Base-by-base conservation (phyloP, 495 filamentous ascomycete species). In the Penicillium roqueforti region DNA sequence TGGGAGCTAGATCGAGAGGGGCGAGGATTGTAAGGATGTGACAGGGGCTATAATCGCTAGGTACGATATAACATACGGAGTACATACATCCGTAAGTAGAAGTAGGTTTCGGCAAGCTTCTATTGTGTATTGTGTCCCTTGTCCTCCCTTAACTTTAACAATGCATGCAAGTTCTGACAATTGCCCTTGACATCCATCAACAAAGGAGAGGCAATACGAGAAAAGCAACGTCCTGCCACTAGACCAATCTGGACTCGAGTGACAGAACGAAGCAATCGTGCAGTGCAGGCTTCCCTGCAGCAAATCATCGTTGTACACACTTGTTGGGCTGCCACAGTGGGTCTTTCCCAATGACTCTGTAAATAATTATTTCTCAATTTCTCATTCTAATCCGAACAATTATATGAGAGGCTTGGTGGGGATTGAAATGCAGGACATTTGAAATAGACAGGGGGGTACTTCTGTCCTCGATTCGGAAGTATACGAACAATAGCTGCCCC, bases 291-390 rank as follows among this genome's bases (percentile, higher is more conserved):
- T 58, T 58, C 46, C 50, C 57, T 55, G 55, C 60, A 56, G 62
- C 70, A 71, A 71, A 73, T 73, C 68, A 71, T 60, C 58, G 55
- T 61, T 64, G 62, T 69, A 73, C 68, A 71, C 68, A 70, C 63
- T 53, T 61, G 60, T 61, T 45, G 54, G 60, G 63, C 57, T 63
- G 48, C 41, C 45, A 41, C 32, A 55, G 57, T 66, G 60, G 62
- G 62, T 53, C 53, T 29, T 47, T 56, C 47, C 51, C 53, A 61
- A 57, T 59, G 51, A 62, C 46, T 16, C 3, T 61, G 56, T 62
- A 51, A 60, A 58, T 55, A 14, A 48, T 52, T n/a, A n/a, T n/a
- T n/a, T n/a, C n/a, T n/a, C n/a, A n/a, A n/a, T n/a, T n/a, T n/a
- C n/a, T n/a, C n/a, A n/a, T n/a, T n/a, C n/a, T n/a, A n/a, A n/a